Base-by-base conservation (phyloP, 1,284 basidiomycete species). In the Cerioporus squamosus region DNA sequence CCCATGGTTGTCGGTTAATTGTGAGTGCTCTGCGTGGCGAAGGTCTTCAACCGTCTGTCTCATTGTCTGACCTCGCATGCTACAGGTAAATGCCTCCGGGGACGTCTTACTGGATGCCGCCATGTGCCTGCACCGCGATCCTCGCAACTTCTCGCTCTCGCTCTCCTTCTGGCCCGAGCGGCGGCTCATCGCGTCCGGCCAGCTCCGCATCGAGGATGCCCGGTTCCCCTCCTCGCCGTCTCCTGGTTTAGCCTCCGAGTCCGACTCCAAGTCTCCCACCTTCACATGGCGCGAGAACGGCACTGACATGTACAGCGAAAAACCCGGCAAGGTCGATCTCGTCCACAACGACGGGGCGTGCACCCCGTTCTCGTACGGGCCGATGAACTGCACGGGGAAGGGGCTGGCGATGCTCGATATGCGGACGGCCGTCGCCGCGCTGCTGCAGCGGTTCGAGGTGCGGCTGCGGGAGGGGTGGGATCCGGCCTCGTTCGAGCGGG, bases 371-470 rank as follows among this genome's bases (percentile, higher is more conserved):
- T 71, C 67, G 14, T 62, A 50, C 53, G 72, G 71, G 4, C 63
- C 68, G 10, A 53, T 66, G 33, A 71, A 65, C 54, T 74, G 73
- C 55, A 68, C 69, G 4, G 73, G 71, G 1, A 70, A 69, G 55
- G 57, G 62, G 39, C 65, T 74, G 22, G 73, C 73, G 18, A 36
- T 66, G 59, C 62, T 47, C 36, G 53, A 54, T 44, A 54, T 54
- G 53, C 57, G 66, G 12, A 62, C 63, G 50, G 62, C 71, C 10
- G 33, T 68, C 17, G 59, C 54, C 43, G 22, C 50, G 42, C 36
- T 69, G 24, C 33, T 72, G 54, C 70, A 67, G 44, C 55, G 58
- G 23, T 64, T 73, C 44, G 64, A 70, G 14, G 45, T 70, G 49
- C 44, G 53, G 29, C 61, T 66, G 29, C 59, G 60, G n/a, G 58